Evolutionary conservation across 257 asterid genomes (phyloP), one percentile per base, ranked within the genome.

Genomic region (Solanum tacnaense): DNA sequence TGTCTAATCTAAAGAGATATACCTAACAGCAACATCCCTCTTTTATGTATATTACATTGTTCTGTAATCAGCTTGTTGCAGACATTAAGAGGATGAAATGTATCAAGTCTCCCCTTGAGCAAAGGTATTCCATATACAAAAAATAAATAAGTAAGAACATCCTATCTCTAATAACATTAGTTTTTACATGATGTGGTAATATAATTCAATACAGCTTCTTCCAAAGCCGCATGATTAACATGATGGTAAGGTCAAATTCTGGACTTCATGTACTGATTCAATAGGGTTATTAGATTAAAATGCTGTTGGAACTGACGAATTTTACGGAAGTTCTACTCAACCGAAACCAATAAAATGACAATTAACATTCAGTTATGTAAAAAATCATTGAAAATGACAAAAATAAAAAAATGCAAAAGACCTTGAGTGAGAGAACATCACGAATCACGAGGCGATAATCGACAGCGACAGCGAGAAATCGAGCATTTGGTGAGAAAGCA

Each of bases 361-460:
- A 44, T 44, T 7, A 79, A 41, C 36, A 25, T 79, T 16, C 84
- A 41, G 13, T 41, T 41, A 78, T 23, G 58, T 39, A 65, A 79
- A 44, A 44, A 79, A 4, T 25, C 38, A 27, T 3, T 44, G 62
- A 79, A 78, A 1, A 27, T 79, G 15, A 32, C 44, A 34, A 32
- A 27, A 44, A 32, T 7, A 58, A 10, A 70, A 29, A 85, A 31
- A 46, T 38, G 25, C 34, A 35, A 74, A 58, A 65, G 87, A 97
- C 99, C 99, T 97, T 94, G 86, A 96, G 94, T 5, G 98, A 92
- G 89, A 91, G 96, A 86, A 95, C 96, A 88, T 97, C 99, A 39
- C 99, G 99, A 90, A 97, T 92, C 46, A 95, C 99, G 13, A 97
- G 94, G 72, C 99, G 99, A 88, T 95, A 97, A 92, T 96, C 99